Evolutionary conservation across 164 flowering plant genomes (phyloP).

Genomic region (grape (Vitis vinifera)): ASM3070453v1 NC_081805.1:9169001-9169500

Average conservation of each 20-base stretch:
- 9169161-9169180: constrained; percentile 21
- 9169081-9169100: constrained; percentile 25
- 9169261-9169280: constrained; percentile 25
- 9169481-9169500: constrained; percentile 58
- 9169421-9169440: constrained; percentile 40
- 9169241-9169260: constrained; percentile 30
- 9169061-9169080: constrained; percentile 9
- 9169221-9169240: constrained; percentile 13
- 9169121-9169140: constrained; percentile 48
- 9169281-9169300: constrained; percentile 36
- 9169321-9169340: constrained; percentile 8
- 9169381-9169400: constrained; percentile 31
- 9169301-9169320: constrained; percentile 32
- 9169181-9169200: constrained; percentile 29
- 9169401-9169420: constrained; percentile 44
- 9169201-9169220: constrained; percentile 21
- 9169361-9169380: constrained; percentile 23
- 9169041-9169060: constrained; percentile 21
- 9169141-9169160: constrained; percentile 37
- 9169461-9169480: constrained; percentile 45
- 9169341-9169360: constrained; percentile 42
- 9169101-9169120: constrained; percentile 45
- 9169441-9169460: constrained; percentile 37
- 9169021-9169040: constrained; percentile 38
- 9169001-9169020: constrained; percentile 17